phyloP scores from a whole-genome alignment of 1,284 basidiomycete genomes.

The Malassezia sp. region DNA sequence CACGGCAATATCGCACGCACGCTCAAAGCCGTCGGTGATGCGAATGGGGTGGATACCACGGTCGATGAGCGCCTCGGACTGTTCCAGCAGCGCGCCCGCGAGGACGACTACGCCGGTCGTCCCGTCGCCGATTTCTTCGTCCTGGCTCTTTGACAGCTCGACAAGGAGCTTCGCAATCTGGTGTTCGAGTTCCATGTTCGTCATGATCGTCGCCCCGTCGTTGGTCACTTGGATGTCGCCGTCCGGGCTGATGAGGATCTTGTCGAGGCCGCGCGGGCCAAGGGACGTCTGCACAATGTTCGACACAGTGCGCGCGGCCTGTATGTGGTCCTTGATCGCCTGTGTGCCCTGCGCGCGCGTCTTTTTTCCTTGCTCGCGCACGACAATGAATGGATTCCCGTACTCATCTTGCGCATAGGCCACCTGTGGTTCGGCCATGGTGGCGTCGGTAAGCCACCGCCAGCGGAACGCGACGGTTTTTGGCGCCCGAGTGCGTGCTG shows the following conservation, averaged over 20 bases:
- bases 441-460: conserved; percentile 2
- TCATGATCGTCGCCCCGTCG: conserved; percentile 63
- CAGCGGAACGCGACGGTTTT: background rate
- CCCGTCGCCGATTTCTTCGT: conserved; percentile 98
- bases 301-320: conserved; percentile 78
- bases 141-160: conserved; percentile 90
- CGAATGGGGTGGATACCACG: conserved; percentile 95
- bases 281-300: conserved; percentile 92
- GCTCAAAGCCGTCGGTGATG: conserved; percentile 95
- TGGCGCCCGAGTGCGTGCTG: background rate
- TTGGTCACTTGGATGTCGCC: conserved; percentile 98
- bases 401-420: conserved; percentile 56
- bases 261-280: conserved; percentile 91
- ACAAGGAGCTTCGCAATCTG: conserved; percentile 96
- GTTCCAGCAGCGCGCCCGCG: conserved; percentile 85
- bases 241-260: conserved; percentile 95
- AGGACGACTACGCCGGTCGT: conserved; percentile 98
- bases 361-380: conserved; percentile 88
- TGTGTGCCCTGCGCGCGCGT: conserved; percentile 85
- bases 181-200: conserved; percentile 67
- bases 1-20: conserved; percentile 78
- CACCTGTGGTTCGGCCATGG: conserved; percentile 42
- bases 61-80: conserved; percentile 74
- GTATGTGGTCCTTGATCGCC: conserved; percentile 65
- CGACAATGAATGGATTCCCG: conserved; percentile 91